These are phyloP conservation scores for Schwanniomyces sp. DNA, from an alignment of 805 yeast species.

Conservation along the genomic window DNA sequence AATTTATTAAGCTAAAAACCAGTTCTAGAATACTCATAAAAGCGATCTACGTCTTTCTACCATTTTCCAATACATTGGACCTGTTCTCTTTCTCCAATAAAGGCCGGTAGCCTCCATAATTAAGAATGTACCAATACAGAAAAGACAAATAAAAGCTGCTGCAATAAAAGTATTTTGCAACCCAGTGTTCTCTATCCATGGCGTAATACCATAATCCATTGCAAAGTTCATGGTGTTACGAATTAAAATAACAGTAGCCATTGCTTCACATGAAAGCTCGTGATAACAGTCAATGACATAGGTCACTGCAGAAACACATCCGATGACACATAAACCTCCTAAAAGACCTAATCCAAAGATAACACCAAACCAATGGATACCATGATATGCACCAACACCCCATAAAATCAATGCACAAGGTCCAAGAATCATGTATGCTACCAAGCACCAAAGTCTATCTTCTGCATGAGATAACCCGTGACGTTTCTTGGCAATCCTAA, in stretches of 20 bases:
- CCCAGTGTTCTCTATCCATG: constrained; percentile 55
- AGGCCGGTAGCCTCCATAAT: constrained; percentile 36
- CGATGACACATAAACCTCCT: constrained; percentile 56
- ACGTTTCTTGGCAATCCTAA: constrained; percentile 4
- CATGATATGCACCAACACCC: constrained; percentile 63
- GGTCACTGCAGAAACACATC: constrained; percentile 48
- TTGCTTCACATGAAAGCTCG: constrained; percentile 26
- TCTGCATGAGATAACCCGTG: constrained; percentile 49
- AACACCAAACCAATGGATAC: constrained; percentile 53
- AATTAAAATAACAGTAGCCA: constrained; percentile 52
- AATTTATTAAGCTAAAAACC: background rate
- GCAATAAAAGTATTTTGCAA: constrained; percentile 56
- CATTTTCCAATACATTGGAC: constrained; percentile 32
- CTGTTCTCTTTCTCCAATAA: constrained; percentile 34
- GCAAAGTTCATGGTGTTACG: constrained; percentile 62
- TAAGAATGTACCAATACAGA: constrained; percentile 45
- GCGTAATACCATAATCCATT: constrained; percentile 58
- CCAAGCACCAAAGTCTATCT: constrained; percentile 53
- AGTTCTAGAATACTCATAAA: background rate
- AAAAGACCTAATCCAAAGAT: constrained; percentile 53
- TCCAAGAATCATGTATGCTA: constrained; percentile 47
- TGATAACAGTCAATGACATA: constrained; percentile 31
- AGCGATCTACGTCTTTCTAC: constrained; percentile 15
- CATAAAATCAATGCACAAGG: constrained; percentile 58
- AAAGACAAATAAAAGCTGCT: constrained; percentile 52